Conservation (phyloP, 306 rosid genomes). For the Boehmeria nivea region DNA sequence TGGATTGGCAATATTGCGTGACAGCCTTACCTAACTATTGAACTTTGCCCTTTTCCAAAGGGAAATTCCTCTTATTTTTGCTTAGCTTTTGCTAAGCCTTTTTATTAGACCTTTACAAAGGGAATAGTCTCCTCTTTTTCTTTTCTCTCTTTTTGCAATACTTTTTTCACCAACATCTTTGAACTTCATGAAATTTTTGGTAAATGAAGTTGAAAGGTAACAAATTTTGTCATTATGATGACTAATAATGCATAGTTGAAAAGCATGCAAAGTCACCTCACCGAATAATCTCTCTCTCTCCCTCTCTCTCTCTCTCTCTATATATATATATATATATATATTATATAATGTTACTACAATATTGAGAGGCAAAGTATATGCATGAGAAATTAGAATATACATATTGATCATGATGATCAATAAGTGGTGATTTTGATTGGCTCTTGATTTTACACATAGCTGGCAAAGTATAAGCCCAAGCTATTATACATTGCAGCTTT, state of each 20-base stretch:
- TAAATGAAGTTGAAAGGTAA: conserved; percentile 9
- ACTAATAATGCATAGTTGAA: neutral
- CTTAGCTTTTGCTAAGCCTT: too few relatives aligned
- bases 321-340: too few relatives aligned
- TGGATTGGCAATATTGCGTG: neutral
- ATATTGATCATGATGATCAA: too few relatives aligned
- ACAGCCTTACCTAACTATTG: neutral
- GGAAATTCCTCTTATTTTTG: too few relatives aligned
- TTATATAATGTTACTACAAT: neutral
- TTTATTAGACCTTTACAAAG: too few relatives aligned
- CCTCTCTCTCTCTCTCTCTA: neutral
- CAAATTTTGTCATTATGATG: neutral
- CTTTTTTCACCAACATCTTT: conserved; percentile 1
- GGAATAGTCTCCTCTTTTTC: too few relatives aligned
- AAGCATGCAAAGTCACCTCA: conserved; percentile 2
- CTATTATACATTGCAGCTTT: too few relatives aligned
- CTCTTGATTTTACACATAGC: too few relatives aligned
- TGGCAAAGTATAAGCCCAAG: too few relatives aligned
- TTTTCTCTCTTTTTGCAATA: neutral
- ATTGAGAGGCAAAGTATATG: neutral
- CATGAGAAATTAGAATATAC: too few relatives aligned
- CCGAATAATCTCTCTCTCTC: neutral
- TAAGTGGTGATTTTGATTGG: too few relatives aligned
- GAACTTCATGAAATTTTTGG: conserved; percentile 1
- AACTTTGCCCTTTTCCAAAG: neutral